A percentile compares a stretch with the other conserved stretches of the same genome.
phyloP scores from a whole-genome alignment of 2,329 filamentous ascomycete species.

The Penicillium sp. region DNA sequence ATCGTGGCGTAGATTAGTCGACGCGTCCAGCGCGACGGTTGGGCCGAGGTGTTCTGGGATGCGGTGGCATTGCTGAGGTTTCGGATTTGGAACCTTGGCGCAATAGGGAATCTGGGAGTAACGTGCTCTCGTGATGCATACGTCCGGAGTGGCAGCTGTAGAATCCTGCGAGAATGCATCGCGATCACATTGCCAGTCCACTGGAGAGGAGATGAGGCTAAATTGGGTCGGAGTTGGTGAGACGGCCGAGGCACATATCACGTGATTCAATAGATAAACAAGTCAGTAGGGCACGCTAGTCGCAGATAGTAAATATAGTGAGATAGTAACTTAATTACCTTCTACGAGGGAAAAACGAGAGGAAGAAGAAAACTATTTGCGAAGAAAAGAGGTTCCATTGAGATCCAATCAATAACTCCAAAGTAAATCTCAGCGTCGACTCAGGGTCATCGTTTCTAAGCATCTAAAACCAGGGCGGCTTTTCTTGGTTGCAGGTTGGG shows the following conservation, averaged over 20 bases:
- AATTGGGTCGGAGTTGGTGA: slow-evolving; percentile 3
- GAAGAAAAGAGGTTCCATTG: background rate
- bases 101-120: slow-evolving; percentile 7
- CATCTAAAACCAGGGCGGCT: slow-evolving; percentile 29
- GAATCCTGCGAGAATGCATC: slow-evolving; percentile 37
- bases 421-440: slow-evolving; percentile 21
- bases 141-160: slow-evolving; percentile 32
- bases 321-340: too few species aligned
- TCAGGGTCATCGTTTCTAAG: slow-evolving; percentile 36
- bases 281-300: background rate
- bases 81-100: slow-evolving; percentile 23
- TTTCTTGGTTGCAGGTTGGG: slow-evolving; percentile 13
- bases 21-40: slow-evolving; percentile 42
- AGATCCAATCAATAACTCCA: background rate
- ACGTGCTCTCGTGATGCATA: slow-evolving; percentile 16
- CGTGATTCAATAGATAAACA: slow-evolving; percentile 12
- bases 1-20: slow-evolving; percentile 43
- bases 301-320: too few species aligned
- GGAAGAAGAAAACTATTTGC: background rate
- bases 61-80: slow-evolving; percentile 30
- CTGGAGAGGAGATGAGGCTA: slow-evolving; percentile 14
- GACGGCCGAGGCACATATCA: slow-evolving; percentile 14
- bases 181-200: slow-evolving; percentile 31
- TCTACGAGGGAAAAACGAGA: background rate
- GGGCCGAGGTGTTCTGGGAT: slow-evolving; percentile 24